Conservation (phyloP, 192 early-diverging fungal species). For the Rhizophagus prolifer region DNA sequence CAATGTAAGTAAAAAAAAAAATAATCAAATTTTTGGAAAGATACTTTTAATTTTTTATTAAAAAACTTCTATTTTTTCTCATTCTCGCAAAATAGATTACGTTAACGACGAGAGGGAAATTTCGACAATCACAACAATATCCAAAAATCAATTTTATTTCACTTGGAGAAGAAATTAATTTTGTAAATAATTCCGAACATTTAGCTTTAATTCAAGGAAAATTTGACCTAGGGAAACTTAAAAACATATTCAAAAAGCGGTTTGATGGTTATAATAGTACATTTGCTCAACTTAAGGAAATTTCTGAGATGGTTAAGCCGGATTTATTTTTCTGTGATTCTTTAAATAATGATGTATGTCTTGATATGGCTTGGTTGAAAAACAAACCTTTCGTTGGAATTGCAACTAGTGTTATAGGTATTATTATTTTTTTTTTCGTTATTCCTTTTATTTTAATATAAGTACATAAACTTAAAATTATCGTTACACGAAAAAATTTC, state of each 20-base stretch:
- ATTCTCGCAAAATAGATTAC: background rate
- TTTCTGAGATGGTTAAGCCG: background rate
- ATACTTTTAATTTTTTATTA: too few relatives aligned
- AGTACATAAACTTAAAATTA: too few relatives aligned
- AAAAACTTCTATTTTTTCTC: too few relatives aligned
- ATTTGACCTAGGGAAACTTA: background rate
- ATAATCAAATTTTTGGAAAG: too few relatives aligned
- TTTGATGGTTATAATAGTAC: background rate
- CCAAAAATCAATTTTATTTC: background rate
- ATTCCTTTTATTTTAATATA: too few relatives aligned
- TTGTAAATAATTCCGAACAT: background rate
- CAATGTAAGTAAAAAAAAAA: too few relatives aligned
- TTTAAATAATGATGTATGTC: background rate
- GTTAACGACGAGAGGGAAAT: background rate
- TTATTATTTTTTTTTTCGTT: background rate
- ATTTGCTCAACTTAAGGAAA: background rate
- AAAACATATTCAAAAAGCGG: background rate
- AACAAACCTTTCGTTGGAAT: background rate
- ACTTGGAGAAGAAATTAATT: background rate
- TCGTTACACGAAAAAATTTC: too few relatives aligned
- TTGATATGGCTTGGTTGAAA: background rate
- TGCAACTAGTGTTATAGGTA: background rate
- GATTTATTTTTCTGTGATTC: conserved; percentile 4
- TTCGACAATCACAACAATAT: background rate
- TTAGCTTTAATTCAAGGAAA: background rate